A percentile compares a stretch with the other conserved stretches of the same genome.
phyloP scores from a whole-genome alignment of 2,329 filamentous ascomycete genomes.

The Gremmenia infestans region DNA sequence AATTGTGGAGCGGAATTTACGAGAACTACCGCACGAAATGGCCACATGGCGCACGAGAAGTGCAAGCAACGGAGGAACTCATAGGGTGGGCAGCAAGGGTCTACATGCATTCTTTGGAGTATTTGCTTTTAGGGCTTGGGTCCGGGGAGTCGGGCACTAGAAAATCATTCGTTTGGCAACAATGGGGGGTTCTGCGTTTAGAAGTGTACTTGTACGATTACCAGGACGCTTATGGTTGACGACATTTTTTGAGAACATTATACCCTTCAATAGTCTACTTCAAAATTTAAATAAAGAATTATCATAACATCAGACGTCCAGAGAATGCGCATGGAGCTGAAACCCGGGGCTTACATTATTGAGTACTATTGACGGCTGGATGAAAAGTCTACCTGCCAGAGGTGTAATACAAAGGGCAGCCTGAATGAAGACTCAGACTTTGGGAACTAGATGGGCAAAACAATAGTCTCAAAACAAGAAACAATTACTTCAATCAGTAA shows the following conservation, averaged over 20 bases:
- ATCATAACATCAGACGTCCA: background rate
- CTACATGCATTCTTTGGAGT: constrained; percentile 12
- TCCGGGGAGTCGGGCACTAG: constrained; percentile 3
- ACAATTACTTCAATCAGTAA: background rate
- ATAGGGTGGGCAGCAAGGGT: constrained; percentile 18
- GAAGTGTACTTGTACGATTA: background rate
- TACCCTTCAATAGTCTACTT: constrained; percentile 19
- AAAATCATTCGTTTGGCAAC: constrained; percentile 17
- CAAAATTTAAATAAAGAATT: constrained; percentile 1
- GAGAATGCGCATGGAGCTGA: constrained; percentile 1
- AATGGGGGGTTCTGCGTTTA: background rate
- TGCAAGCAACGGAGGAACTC: constrained; percentile 68
- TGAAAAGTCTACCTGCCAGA: background rate
- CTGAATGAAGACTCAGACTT: background rate
- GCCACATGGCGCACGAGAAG: constrained; percentile 82
- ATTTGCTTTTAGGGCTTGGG: constrained; percentile 4
- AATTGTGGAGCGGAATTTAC: constrained; percentile 94
- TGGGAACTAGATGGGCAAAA: background rate
- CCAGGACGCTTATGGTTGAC: constrained; percentile 3
- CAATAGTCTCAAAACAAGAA: background rate
- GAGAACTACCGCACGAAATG: constrained; percentile 80
- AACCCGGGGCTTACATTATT: background rate
- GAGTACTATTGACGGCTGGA: background rate
- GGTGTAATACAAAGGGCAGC: background rate
- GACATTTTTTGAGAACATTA: constrained; percentile 4